These are phyloP conservation scores for Apium graveolens DNA, from an alignment of 129 eudicot species.

Conservation along the genomic window DNA sequence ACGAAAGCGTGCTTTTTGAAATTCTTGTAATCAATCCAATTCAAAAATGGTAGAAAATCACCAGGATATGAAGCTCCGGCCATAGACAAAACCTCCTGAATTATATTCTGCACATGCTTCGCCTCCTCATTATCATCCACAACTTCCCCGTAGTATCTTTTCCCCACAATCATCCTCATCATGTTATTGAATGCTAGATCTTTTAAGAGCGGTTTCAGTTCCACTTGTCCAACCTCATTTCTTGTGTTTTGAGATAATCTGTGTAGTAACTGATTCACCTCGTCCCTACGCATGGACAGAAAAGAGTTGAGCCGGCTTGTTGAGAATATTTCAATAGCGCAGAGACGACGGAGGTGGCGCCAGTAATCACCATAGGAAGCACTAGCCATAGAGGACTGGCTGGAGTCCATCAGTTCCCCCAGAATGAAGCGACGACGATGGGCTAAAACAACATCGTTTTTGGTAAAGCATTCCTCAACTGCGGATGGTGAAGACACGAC, in stretches of 20 bases:
- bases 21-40: slow-evolving; percentile 30
- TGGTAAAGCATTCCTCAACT: slow-evolving; percentile 37
- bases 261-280: slow-evolving; percentile 11
- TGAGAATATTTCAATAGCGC: slow-evolving; percentile 28
- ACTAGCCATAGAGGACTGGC: slow-evolving; percentile 26
- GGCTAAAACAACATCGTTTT: slow-evolving; percentile 42
- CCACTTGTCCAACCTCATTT: background rate
- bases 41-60: slow-evolving; percentile 31
- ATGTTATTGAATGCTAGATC: slow-evolving; percentile 19
- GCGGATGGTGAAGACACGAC: slow-evolving; percentile 22
- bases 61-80: slow-evolving; percentile 16
- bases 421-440: slow-evolving; percentile 28
- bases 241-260: slow-evolving; percentile 1
- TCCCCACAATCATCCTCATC: slow-evolving; percentile 36
- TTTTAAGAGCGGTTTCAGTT: slow-evolving; percentile 19
- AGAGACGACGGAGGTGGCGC: slow-evolving; percentile 46
- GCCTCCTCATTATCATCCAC: slow-evolving; percentile 17
- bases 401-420: slow-evolving; percentile 30
- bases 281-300: slow-evolving; percentile 22
- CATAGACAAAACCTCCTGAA: slow-evolving; percentile 7
- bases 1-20: background rate
- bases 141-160: slow-evolving; percentile 13
- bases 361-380: slow-evolving; percentile 39
- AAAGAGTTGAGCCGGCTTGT: slow-evolving; percentile 30
- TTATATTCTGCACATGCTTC: slow-evolving; percentile 9